phyloP scores from a whole-genome alignment of 2,329 filamentous ascomycete genomes.

The Colletotrichum liriopes region DNA sequence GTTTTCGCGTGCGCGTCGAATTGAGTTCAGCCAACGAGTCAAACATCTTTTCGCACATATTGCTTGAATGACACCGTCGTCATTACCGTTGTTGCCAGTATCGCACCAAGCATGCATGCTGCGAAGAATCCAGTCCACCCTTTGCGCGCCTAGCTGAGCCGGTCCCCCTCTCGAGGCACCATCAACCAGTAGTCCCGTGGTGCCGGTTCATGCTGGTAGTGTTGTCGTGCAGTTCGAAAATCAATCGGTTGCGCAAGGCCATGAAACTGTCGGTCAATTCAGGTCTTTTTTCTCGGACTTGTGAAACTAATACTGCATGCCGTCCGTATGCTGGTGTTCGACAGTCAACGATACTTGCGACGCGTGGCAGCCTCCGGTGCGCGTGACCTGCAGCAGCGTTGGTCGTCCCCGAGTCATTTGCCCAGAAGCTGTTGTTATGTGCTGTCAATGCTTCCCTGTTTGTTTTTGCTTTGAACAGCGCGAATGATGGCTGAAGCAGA shows the following conservation, averaged over 20 bases:
- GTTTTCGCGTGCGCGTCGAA: conserved; percentile 6
- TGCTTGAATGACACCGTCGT: conserved; percentile 14
- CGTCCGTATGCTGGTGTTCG: neutral
- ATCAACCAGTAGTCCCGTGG: neutral
- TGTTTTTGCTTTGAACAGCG: conserved; percentile 10
- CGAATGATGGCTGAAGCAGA: conserved; percentile 14
- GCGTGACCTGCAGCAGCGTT: conserved; percentile 21
- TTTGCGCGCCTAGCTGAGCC: conserved; percentile 4
- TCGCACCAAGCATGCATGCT: conserved; percentile 5
- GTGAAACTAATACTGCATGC: neutral
- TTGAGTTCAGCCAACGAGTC: conserved; percentile 21
- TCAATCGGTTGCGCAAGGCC: neutral
- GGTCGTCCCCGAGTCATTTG: conserved; percentile 32
- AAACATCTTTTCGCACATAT: neutral
- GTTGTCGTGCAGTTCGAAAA: neutral
- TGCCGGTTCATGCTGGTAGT: neutral
- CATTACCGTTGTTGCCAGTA: conserved; percentile 14
- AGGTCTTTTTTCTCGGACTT: neutral
- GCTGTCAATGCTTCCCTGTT: conserved; percentile 28
- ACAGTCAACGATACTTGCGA: neutral
- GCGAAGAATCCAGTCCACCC: conserved; percentile 10
- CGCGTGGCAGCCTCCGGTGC: conserved; percentile 18
- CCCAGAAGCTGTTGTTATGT: conserved; percentile 5
- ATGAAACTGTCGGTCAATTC: neutral
- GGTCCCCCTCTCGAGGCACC: conserved; percentile 5